These are phyloP conservation scores for Lodderomyces margitis DNA, from an alignment of 1,139 yeast species.

Conservation along the genomic window DNA sequence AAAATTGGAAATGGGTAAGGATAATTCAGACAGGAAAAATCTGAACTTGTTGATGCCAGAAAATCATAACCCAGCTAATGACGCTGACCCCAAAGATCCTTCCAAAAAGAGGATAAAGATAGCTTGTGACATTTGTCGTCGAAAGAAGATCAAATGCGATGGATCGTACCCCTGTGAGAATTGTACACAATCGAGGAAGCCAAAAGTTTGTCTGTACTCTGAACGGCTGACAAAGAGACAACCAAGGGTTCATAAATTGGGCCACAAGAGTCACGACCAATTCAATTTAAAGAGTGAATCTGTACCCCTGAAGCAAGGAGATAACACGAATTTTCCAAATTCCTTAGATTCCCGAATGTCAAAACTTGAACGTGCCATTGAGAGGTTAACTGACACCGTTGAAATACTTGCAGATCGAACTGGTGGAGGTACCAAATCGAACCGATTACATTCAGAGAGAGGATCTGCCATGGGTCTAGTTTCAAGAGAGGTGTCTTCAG, in stretches of 20 bases:
- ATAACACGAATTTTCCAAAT: constrained; percentile 4
- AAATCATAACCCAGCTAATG: constrained; percentile 5
- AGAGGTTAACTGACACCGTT: constrained; percentile 18
- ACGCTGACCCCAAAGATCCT: constrained; percentile 10
- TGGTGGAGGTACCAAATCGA: background rate
- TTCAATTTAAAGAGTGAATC: background rate
- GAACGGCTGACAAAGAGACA: constrained; percentile 23
- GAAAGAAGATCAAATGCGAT: constrained; percentile 50
- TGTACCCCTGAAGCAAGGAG: background rate
- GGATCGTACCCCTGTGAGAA: constrained; percentile 47
- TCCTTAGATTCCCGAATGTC: constrained; percentile 23
- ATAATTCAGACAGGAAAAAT: background rate
- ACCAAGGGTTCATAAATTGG: background rate
- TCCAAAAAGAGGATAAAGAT: constrained; percentile 34
- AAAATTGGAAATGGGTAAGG: too few relatives aligned
- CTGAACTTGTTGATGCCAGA: background rate
- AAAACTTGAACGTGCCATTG: constrained; percentile 24
- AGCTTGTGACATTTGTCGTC: constrained; percentile 55
- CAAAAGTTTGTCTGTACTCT: constrained; percentile 26
- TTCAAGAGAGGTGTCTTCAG: background rate
- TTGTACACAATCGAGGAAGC: constrained; percentile 30
- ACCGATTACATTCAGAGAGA: background rate
- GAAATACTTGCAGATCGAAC: constrained; percentile 3
- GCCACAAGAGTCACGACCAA: constrained; percentile 10
- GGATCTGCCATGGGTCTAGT: background rate